These are phyloP conservation scores for Casuarina equisetifolia DNA, from an alignment of 306 rosid species.

Conservation along the genomic window DNA sequence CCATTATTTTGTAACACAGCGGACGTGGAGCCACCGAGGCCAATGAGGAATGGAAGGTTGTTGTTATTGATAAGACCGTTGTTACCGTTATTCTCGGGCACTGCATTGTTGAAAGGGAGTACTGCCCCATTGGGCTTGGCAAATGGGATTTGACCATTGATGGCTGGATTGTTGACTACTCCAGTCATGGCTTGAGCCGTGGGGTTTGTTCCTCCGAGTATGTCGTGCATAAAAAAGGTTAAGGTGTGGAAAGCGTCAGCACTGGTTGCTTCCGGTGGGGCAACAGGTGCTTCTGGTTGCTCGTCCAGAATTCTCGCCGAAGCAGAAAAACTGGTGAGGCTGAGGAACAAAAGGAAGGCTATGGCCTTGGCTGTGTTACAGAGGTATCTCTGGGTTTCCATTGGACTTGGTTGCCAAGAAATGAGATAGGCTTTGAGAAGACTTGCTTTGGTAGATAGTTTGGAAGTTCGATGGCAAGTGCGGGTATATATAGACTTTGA, in stretches of 20 bases:
- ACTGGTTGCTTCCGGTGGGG: not conserved
- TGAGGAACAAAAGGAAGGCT: constrained; percentile 1
- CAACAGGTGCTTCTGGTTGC: not conserved
- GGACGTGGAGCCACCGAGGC: constrained; percentile 15
- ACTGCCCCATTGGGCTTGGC: constrained; percentile 22
- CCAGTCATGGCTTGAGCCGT: constrained; percentile 10
- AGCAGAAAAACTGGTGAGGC: constrained; percentile 1
- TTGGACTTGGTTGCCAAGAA: not conserved
- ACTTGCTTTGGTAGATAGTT: not conserved
- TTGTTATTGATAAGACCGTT: constrained; percentile 12
- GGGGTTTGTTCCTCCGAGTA: constrained; percentile 20
- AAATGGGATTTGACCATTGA: constrained; percentile 18
- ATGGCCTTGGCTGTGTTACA: constrained; percentile 1
- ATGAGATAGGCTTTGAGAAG: not conserved
- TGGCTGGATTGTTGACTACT: constrained; percentile 12
- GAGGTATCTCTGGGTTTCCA: not conserved
- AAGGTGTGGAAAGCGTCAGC: not conserved
- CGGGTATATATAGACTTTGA: not conserved
- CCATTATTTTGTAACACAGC: constrained; percentile 16
- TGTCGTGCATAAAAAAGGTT: constrained; percentile 20
- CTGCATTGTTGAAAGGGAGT: constrained; percentile 5
- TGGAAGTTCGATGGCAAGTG: not conserved
- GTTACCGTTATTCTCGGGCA: not conserved
- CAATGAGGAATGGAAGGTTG: constrained; percentile 21
- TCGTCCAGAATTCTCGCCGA: constrained; percentile 3